Base-by-base conservation (phyloP, 2,329 filamentous ascomycete species). In the Pseudonectria foliicola region DNA sequence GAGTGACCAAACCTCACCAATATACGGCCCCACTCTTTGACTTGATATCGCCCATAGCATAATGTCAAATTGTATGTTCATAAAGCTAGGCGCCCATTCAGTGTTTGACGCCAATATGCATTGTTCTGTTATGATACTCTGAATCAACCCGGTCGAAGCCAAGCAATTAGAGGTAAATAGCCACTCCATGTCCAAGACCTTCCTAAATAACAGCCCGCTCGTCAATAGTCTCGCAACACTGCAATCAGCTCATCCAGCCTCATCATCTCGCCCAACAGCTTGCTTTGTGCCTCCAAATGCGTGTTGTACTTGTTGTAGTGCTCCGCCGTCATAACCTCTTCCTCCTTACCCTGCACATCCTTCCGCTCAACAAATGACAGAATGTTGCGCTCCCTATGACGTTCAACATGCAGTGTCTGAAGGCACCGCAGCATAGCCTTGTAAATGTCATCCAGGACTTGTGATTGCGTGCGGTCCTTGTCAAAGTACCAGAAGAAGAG, bases 401-500 rank as follows among this genome's bases (percentile, higher is more conserved):
- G 76, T 59, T 95, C 86, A 18, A 85, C 77, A 25, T 80, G 75
- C 15, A 93, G 73, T 15, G 88, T 82, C 57, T 95, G 85, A 31
- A 95, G 59, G 43, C 83, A 84, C 37, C 89, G 78, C 12, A 87
- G 73, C 85, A 96, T 95, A 18, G 81, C 75, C 59, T 94, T 94
- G 67, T 95, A 96, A 1, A 83, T 77, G 40, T 86, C 82, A 43
- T 94, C 82, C 10, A 95, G 62, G 2, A 94, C 65, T 41, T 82
- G 75, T 13, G 74, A 71, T 31, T 80, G 68, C 6, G 83, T 81
- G 30, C 84, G 76, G 29, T 87, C 77, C 10, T 75, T 68, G 55
- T 96, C 89, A 59, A 87, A 94, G 67, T 80, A 95, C 81, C 89
- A 95, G 37, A 96, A 76, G 57, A 89, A 96, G 15, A 95, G 74